Evolutionary conservation across 305 asterid genomes (phyloP).

Genomic region (Withania somnifera): DNA sequence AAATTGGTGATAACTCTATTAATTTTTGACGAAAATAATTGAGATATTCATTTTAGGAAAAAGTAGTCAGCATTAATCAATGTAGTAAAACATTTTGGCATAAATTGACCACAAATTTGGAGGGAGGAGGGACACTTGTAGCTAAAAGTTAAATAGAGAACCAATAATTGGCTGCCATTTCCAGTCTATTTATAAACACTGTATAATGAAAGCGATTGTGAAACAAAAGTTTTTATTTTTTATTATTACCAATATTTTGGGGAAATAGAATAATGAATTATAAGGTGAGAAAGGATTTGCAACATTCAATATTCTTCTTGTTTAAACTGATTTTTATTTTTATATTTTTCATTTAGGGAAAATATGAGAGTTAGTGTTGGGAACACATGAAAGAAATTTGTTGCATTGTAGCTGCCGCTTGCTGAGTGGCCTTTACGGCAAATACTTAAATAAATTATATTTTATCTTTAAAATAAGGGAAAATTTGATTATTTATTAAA

Average conservation of each 20-base stretch:
- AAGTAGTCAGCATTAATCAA: neutral
- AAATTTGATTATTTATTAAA: no score
- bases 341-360: neutral
- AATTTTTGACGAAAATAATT: neutral
- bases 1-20: no score
- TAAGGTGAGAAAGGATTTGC: no score
- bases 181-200: neutral
- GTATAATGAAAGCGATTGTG: neutral
- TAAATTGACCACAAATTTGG: neutral
- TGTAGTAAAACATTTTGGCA: neutral
- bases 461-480: neutral
- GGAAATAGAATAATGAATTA: no score
- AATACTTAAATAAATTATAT: neutral
- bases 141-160: neutral
- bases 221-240: neutral
- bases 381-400: neutral
- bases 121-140: neutral
- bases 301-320: no score
- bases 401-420: neutral
- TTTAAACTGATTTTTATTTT: no score
- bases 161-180: conserved; percentile 4
- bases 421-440: neutral
- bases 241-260: no score
- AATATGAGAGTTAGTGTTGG: neutral
- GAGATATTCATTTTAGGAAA: neutral